These are phyloP conservation scores for Aspergillus chevalieri DNA, from an alignment of 2,329 filamentous ascomycete species.

Conservation along the genomic window DNA sequence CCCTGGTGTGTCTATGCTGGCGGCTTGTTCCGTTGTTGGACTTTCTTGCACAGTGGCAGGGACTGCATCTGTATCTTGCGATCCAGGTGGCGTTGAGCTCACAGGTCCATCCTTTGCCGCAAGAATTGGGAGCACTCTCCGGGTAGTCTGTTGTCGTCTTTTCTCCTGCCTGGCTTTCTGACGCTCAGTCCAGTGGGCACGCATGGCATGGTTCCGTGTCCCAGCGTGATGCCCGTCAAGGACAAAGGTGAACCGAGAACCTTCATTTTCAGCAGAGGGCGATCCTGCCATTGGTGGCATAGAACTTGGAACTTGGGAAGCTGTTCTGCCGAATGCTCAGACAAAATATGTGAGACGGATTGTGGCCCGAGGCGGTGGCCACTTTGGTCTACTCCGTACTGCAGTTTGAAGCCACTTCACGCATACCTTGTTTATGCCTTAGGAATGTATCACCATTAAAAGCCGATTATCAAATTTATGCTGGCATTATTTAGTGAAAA, in stretches of 20 bases:
- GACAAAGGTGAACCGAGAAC: conserved; percentile 19
- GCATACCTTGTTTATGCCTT: too few species aligned
- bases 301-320: too few species aligned
- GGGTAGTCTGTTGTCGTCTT: conserved; percentile 1
- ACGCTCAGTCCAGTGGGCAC: conserved; percentile 31
- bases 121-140: background rate
- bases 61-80: background rate
- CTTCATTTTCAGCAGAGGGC: background rate
- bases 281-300: background rate
- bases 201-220: conserved; percentile 34
- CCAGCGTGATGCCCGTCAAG: conserved; percentile 11
- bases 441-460: too few species aligned
- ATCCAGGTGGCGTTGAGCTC: background rate
- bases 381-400: too few species aligned
- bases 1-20: background rate
- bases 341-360: too few species aligned
- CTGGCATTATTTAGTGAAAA: too few species aligned
- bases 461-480: too few species aligned
- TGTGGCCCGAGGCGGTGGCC: too few species aligned
- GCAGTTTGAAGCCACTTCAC: too few species aligned
- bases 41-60: background rate
- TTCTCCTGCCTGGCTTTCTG: conserved; percentile 11
- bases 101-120: conserved; percentile 3
- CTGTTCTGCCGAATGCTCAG: too few species aligned
- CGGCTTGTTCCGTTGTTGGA: background rate